Evolutionary conservation across 2,329 filamentous ascomycete species (phyloP), one percentile per base, ranked within the genome.

Genomic region (Calonectria pteridis): DNA sequence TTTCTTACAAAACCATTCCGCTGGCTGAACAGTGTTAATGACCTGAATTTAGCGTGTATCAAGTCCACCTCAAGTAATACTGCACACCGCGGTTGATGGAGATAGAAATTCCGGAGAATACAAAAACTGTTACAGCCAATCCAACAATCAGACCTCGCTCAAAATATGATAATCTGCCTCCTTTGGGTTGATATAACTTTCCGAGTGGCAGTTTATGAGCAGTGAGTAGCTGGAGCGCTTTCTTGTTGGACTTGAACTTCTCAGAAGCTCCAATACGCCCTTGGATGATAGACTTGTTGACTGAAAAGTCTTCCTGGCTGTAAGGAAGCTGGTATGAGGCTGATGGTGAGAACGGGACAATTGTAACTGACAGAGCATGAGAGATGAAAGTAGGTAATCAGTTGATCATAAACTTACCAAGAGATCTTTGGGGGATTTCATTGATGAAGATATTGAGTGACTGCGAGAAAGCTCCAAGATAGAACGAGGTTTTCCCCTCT

Each of bases 361-460:
- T 26, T 1, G 55, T 62, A 10, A 62, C 55, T 62, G 55, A n/a
- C 4, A 37, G 13, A 37, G 13, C 35, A 16, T 37, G 13, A 37
- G 35, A 40, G 9, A 33, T 18, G 18, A 2, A 1, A 9, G 10
- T 35, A 53, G 51, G 35, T 33, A 13, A 6, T 55, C 1, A 23
- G n/a, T 0, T 14, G 2, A 29, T 40, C 9, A 26, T 26, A 6
- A 37, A 59, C 6, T 28, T 67, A 58, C 64, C 20, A 6, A 67
- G 35, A 11, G 64, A 58, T 23, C 64, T n/a, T 67, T 2, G 50
- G 9, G 50, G 64, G 33, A 67, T 55, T 6, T 35, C 9, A 10
- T 67, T 67, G 5, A 67, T n/a, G 9, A 67, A 67, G 3, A 67
- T 37, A 13, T 67, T 35, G 23, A 40, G 18, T 55, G 50, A 55